Percentiles rank a stretch among this genome's conserved stretches.
Conservation (phyloP, 169 alveolate species). For the Plasmodium malariae region DNA sequence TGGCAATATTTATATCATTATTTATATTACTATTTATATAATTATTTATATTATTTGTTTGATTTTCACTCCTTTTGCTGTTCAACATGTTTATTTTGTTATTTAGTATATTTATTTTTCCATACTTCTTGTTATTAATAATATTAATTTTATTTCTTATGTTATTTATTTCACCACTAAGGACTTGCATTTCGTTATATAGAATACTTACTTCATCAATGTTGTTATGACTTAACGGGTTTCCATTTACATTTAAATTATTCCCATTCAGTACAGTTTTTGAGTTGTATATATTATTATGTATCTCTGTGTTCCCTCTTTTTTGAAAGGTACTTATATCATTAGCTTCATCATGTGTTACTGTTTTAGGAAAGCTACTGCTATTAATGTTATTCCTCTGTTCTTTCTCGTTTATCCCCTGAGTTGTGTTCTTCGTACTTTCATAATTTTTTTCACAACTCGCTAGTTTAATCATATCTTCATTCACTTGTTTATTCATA, state of each 20-base stretch:
- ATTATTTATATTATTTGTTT: constrained; percentile 25
- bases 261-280: too few relatives aligned
- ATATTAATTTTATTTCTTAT: constrained; percentile 12
- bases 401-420: too few relatives aligned
- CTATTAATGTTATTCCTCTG: too few relatives aligned
- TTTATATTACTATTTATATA: constrained; percentile 25
- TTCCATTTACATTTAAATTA: too few relatives aligned
- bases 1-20: constrained; percentile 25
- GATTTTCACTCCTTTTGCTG: constrained; percentile 1
- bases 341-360: too few relatives aligned
- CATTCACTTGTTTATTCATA: background rate
- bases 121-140: constrained; percentile 27
- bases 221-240: background rate
- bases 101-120: constrained; percentile 27
- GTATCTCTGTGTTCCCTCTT: too few relatives aligned
- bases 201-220: constrained; percentile 2
- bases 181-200: constrained; percentile 12
- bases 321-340: too few relatives aligned
- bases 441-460: background rate
- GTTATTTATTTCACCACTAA: background rate
- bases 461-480: too few relatives aligned
- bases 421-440: too few relatives aligned
- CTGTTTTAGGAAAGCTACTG: too few relatives aligned
- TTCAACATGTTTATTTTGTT: constrained; percentile 29
- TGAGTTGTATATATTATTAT: too few relatives aligned